These are phyloP conservation scores for Entrophospora sp. DNA, from an alignment of 192 early-diverging fungal genomes.

Conservation along the genomic window DNA sequence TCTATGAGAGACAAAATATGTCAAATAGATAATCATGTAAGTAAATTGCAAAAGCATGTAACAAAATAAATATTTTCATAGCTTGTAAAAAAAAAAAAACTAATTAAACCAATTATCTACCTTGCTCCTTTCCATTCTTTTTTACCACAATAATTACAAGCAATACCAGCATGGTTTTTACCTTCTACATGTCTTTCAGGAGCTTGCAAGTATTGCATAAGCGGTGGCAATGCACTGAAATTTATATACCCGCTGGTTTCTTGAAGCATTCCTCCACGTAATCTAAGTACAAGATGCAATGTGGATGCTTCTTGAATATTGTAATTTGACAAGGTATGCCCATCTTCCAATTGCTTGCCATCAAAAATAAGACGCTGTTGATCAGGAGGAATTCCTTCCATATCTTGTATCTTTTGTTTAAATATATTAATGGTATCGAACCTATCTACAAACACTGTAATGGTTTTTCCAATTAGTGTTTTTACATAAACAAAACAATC, in stretches of 20 bases:
- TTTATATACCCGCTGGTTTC: not conserved
- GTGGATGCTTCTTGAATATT: too few relatives aligned
- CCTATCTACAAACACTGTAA: too few relatives aligned
- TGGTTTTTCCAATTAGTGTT: too few relatives aligned
- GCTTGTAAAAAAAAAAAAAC: not conserved
- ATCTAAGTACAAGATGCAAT: slow-evolving; percentile 55
- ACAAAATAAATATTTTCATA: not conserved
- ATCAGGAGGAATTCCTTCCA: too few relatives aligned
- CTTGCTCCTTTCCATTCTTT: slow-evolving; percentile 8
- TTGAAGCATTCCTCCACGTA: slow-evolving; percentile 39
- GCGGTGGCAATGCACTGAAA: slow-evolving; percentile 8
- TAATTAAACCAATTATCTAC: slow-evolving; percentile 5
- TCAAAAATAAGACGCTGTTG: too few relatives aligned
- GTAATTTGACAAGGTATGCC: too few relatives aligned
- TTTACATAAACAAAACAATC: too few relatives aligned
- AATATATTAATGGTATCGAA: too few relatives aligned
- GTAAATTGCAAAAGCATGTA: too few relatives aligned
- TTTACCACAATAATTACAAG: slow-evolving; percentile 13
- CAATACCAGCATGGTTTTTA: not conserved
- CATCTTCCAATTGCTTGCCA: too few relatives aligned
- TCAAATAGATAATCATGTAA: too few relatives aligned
- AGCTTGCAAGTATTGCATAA: not conserved
- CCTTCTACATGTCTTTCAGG: not conserved
- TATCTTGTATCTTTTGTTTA: too few relatives aligned
- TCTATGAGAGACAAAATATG: not conserved